Conservation (phyloP, 1,139 yeast genomes). For the Eremothecium sinecaudum region DNA sequence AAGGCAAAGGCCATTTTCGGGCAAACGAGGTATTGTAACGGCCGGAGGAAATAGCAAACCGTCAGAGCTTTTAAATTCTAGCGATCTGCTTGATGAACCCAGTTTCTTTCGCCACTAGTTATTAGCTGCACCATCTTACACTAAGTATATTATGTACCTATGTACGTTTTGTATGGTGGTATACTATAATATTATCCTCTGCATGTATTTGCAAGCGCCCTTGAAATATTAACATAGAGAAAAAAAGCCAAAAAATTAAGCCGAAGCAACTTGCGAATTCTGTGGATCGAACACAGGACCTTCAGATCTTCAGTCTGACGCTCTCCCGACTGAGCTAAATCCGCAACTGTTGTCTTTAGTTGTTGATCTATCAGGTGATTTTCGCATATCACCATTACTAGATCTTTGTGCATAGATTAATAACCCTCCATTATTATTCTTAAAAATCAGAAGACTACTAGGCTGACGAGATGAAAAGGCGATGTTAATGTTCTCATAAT, state of each 20-base stretch:
- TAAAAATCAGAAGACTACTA: neutral
- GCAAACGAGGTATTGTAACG: constrained; percentile 8
- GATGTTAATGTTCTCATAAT: neutral
- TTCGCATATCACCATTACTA: neutral
- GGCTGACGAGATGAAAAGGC: neutral
- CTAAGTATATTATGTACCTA: no score
- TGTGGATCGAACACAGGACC: constrained; percentile 92
- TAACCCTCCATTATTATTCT: no score
- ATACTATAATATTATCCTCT: no score
- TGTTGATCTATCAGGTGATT: neutral
- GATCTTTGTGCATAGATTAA: neutral
- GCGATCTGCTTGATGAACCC: constrained; percentile 21
- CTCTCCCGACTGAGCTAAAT: constrained; percentile 24
- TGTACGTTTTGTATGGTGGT: no score
- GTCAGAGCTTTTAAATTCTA: constrained; percentile 19
- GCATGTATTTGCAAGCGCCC: neutral
- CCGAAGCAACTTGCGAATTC: constrained; percentile 67
- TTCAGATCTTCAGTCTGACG: constrained; percentile 28
- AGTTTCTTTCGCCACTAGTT: constrained; percentile 22
- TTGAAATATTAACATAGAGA: neutral
- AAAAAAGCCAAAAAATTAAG: neutral
- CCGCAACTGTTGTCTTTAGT: constrained; percentile 15
- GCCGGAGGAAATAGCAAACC: constrained; percentile 14
- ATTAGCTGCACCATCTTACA: no score
- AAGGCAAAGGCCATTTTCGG: constrained; percentile 4